Base-by-base conservation (phyloP, 2,329 filamentous ascomycete species). In the Stagonosporopsis chrysanthemi region DNA sequence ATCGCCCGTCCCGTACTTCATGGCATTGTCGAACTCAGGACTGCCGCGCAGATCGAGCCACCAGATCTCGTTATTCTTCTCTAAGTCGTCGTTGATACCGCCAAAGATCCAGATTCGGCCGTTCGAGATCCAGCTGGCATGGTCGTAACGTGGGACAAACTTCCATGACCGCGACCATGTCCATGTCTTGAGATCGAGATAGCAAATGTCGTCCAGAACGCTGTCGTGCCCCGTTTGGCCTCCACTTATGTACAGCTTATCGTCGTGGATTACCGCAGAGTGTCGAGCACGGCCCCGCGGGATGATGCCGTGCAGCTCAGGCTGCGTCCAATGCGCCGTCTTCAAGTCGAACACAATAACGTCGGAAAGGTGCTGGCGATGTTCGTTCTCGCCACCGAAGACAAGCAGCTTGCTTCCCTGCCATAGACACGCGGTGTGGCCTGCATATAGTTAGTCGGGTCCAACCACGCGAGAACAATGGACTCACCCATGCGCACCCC, bases 301-400 rank as follows among this genome's bases (percentile, higher is more conserved):
- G 26, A 95, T 84, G 0, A 90, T 89, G 1, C 95, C 95, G 39
- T 88, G 86, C 19, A 97, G 88, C 63, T 92, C 87, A 12, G 95
- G 95, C 68, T 97, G 92, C 6, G 91, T 96, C 95, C 95, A 99
- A 72, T 96, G 90, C 33, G 94, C 92, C 0, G 92, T 95, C 74
- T 93, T 91, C 56, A 99, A 86, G 74, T 99, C 93, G 74, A 99
- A 96, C 47, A 99, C 89, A 62, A 98, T 96, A 22, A 99, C 86
- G 75, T 99, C 95, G 44, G 93, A 96, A 12, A 99, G 87, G 74
- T 97, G 97, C 55, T 93, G 93, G 65, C 93, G 87, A 73, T 98
- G 95, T 75, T 99, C 95, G 77, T 99, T 99, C 80, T 99, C 95
- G 64, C 95, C 95, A 54, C 95, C 95, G 73, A 97, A 99, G 1